These are phyloP conservation scores for Quercus mongolica DNA, from an alignment of 306 rosid species.

Conservation along the genomic window DNA sequence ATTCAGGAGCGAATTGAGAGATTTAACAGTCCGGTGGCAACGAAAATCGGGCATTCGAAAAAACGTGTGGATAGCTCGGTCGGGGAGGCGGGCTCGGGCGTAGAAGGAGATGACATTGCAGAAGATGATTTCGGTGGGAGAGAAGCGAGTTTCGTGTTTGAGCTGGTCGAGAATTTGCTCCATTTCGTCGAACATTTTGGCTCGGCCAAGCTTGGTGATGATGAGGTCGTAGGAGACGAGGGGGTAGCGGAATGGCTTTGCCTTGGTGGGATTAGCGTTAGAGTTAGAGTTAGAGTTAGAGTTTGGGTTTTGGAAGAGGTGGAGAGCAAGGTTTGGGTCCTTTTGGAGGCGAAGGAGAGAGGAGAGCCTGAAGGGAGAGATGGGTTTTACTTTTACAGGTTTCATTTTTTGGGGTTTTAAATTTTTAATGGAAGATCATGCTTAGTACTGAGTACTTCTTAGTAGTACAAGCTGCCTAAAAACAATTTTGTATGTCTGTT, in stretches of 20 bases:
- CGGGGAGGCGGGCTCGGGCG: constrained; percentile 56
- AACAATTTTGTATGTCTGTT: too few relatives aligned
- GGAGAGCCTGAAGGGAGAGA: constrained; percentile 71
- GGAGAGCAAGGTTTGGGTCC: constrained; percentile 56
- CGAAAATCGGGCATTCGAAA: constrained; percentile 48
- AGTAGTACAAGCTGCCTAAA: too few relatives aligned
- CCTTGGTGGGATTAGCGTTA: background rate
- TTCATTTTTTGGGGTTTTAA: constrained; percentile 29
- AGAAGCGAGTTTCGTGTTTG: constrained; percentile 44
- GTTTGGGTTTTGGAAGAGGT: constrained; percentile 66
- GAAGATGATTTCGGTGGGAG: constrained; percentile 53
- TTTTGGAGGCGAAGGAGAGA: constrained; percentile 64
- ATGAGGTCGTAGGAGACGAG: constrained; percentile 70
- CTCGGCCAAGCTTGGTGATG: constrained; percentile 74
- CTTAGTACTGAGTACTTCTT: too few relatives aligned
- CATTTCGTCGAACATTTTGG: constrained; percentile 71
- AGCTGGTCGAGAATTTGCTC: constrained; percentile 57
- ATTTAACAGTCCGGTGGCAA: constrained; percentile 49
- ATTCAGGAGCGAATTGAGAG: constrained; percentile 60
- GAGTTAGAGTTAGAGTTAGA: constrained; percentile 42
- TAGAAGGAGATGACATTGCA: constrained; percentile 71
- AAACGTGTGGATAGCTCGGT: constrained; percentile 50
- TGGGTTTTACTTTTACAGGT: constrained; percentile 33
- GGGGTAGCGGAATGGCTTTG: constrained; percentile 45
- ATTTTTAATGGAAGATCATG: too few relatives aligned